Base-by-base conservation (phyloP, 441 rosid genomes). In the Sinapis alba region DNA sequence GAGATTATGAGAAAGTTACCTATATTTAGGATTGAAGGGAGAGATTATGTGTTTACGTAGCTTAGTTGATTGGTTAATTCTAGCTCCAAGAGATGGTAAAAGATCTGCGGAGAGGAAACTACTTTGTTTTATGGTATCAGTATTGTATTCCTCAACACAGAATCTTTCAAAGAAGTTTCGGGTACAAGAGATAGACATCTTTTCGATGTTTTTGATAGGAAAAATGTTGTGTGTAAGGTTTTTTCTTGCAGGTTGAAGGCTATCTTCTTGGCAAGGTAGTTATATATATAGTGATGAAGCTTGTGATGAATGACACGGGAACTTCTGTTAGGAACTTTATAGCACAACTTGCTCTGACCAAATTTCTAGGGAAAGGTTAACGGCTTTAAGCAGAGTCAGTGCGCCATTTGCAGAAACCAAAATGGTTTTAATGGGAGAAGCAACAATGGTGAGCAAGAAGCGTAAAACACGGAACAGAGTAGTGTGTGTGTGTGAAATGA, bases 61-160 rank as follows among this genome's bases (percentile, higher is more conserved):
- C 85, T 75, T 90, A 24, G 93, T 93, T 20, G 90, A 74, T 77
- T 84, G 95, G 86, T 95, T 91, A 53, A 93, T 89, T 80, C 90
- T 86, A 4, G 98, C 97, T 74, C 99, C 99, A 58, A 95, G 98
- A 18, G 99, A 90, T 54, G 99, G 99, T 26, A 95, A 83, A 71
- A 93, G 88, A 81, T 95, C 99, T 7, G 83, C 76, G 9, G 99
- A 90, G 80, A 92, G 90, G 89, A 89, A 87, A 80, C 85, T 82
- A 71, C 89, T 91, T 10, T 83, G 85, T 43, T 80, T 75, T 6
- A 78, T 64, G 50, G 84, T 80, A 28, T 78, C 86, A 77, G 71
- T 75, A 50, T 75, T 89, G 68, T 83, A 85, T 47, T 86, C 97
- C 12, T 91, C 97, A 1, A 75, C 76, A 54, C 94, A 96, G 84